These are phyloP conservation scores for Domatiomyces globalis DNA, from an alignment of 2,329 filamentous ascomycete species.

Conservation along the genomic window DNA sequence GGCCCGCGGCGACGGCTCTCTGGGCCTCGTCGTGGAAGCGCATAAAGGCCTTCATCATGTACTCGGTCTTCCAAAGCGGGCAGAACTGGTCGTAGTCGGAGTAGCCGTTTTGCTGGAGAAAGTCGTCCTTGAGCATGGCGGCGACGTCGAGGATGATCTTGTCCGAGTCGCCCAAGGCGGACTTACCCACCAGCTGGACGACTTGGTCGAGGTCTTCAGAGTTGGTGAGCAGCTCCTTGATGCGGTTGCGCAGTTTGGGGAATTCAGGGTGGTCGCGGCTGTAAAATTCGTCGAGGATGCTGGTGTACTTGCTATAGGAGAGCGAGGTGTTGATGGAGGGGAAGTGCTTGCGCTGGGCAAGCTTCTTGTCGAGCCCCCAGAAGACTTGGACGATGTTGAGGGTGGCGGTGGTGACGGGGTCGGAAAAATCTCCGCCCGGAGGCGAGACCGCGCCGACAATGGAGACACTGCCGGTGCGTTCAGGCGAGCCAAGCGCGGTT, in stretches of 20 bases:
- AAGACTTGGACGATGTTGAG: conserved; percentile 98
- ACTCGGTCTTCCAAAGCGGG: conserved; percentile 98
- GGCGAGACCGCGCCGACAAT: conserved; percentile 96
- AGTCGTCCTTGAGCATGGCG: conserved; percentile 89
- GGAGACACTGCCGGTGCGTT: conserved; percentile 81
- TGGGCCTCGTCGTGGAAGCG: conserved; percentile 95
- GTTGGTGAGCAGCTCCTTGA: conserved; percentile 84
- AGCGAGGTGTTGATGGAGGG: conserved; percentile 90
- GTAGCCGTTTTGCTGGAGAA: conserved; percentile 98
- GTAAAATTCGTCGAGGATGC: conserved; percentile 79
- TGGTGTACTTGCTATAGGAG: conserved; percentile 95
- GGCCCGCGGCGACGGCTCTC: conserved; percentile 82
- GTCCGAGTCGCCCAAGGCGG: conserved; percentile 84
- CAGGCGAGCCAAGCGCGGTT: conserved; percentile 71
- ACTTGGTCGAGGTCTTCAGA: conserved; percentile 98
- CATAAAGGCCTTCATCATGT: conserved; percentile 99
- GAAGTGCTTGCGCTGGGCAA: conserved; percentile 97
- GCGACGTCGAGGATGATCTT: conserved; percentile 97
- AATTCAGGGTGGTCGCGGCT: conserved; percentile 89
- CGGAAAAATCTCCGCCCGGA: conserved; percentile 96
- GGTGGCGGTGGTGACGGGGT: conserved; percentile 87
- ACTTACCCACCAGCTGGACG: conserved; percentile 95
- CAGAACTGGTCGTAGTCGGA: conserved; percentile 99
- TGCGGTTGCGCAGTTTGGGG: conserved; percentile 77
- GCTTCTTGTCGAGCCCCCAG: conserved; percentile 99